Conservation (phyloP, 345 rosid species). For the Balakata baccata region DNA sequence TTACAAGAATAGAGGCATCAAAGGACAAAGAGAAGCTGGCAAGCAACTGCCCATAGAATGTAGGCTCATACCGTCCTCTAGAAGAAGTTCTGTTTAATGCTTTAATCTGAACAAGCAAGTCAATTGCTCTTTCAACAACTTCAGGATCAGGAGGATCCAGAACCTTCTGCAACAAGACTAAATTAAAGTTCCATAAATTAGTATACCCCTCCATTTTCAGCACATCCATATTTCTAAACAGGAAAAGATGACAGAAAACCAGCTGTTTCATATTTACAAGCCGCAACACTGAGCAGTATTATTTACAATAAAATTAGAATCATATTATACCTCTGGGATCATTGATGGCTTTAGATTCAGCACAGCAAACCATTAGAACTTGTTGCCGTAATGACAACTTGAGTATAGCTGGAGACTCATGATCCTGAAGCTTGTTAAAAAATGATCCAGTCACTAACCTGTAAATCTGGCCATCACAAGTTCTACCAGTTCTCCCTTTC, state of each 20-base stretch:
- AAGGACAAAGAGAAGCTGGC: constrained; percentile 77
- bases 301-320: constrained; percentile 8
- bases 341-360: constrained; percentile 73
- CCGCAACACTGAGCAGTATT: constrained; percentile 2
- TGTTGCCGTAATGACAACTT: constrained; percentile 78
- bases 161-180: constrained; percentile 78
- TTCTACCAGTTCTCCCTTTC: constrained; percentile 91
- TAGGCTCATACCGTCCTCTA: constrained; percentile 76
- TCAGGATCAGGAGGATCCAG: constrained; percentile 78
- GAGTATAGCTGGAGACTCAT: constrained; percentile 70
- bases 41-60: constrained; percentile 82
- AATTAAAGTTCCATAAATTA: constrained; percentile 31
- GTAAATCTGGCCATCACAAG: constrained; percentile 90
- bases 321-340: constrained; percentile 71
- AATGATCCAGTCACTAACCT: constrained; percentile 80
- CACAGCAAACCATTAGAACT: constrained; percentile 77
- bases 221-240: neutral
- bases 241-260: neutral
- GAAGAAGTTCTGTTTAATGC: constrained; percentile 52
- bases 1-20: constrained; percentile 72
- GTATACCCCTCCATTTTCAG: neutral
- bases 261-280: neutral
- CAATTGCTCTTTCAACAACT: constrained; percentile 72
- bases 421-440: constrained; percentile 59
- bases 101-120: constrained; percentile 50